Evolutionary conservation across 805 yeast genomes (phyloP).

Genomic region (Priceomyces melissophilus): DNA sequence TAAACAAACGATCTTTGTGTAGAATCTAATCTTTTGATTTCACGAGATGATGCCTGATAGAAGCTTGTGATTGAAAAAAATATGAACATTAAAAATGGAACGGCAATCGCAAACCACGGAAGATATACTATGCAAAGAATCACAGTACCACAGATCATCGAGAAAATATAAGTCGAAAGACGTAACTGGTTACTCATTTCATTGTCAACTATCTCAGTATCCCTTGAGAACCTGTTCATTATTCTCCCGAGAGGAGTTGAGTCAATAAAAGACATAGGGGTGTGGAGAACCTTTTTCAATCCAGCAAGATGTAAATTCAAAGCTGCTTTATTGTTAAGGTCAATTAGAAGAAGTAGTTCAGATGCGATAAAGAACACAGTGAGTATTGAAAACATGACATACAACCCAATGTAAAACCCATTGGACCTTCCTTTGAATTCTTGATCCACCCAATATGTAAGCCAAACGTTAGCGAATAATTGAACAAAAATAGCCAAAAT

Average conservation of each 20-base stretch:
- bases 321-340: conserved; percentile 14
- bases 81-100: conserved; percentile 48
- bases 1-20: conserved; percentile 65
- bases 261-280: conserved; percentile 24
- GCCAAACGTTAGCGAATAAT: conserved; percentile 21
- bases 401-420: conserved; percentile 15
- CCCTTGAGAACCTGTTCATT: conserved; percentile 23
- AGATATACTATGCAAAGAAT: conserved; percentile 63
- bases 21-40: conserved; percentile 71
- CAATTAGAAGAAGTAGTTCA: conserved; percentile 9
- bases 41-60: conserved; percentile 70
- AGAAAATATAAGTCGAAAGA: conserved; percentile 27
- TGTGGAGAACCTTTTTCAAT: conserved; percentile 11
- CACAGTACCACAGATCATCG: conserved; percentile 55
- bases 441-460: conserved; percentile 19
- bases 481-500: conserved; percentile 13
- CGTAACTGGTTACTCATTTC: conserved; percentile 20
- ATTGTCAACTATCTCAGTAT: conserved; percentile 22
- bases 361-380: conserved; percentile 10
- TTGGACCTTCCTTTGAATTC: conserved; percentile 8
- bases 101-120: conserved; percentile 69
- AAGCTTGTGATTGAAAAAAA: conserved; percentile 45
- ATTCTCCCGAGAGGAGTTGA: conserved; percentile 25
- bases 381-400: conserved; percentile 15
- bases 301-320: conserved; percentile 13